A percentile compares a stretch with the other conserved stretches of the same genome.
These are phyloP conservation scores for Suhomyces vadensis DNA, from an alignment of 805 yeast genomes.

Conservation along the genomic window DNA sequence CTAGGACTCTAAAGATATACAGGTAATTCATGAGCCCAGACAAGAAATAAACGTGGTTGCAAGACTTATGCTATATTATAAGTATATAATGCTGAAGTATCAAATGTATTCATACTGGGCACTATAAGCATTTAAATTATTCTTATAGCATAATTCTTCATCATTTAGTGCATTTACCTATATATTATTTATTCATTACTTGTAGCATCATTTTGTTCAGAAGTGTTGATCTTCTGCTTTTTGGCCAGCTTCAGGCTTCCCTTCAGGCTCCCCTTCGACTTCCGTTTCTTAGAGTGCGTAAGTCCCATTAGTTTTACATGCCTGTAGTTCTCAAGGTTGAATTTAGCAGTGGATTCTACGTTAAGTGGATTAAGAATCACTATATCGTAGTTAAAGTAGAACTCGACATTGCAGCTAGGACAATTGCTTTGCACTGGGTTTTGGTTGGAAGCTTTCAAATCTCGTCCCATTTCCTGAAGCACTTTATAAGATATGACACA, in stretches of 20 bases:
- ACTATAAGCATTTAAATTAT: too few species aligned
- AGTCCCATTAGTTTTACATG: slow-evolving; percentile 9
- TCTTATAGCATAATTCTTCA: too few species aligned
- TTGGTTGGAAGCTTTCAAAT: slow-evolving; percentile 5
- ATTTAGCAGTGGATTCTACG: slow-evolving; percentile 8
- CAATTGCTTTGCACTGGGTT: slow-evolving; percentile 22
- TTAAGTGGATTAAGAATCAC: slow-evolving; percentile 32
- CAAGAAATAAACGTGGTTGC: too few species aligned
- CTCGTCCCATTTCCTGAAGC: slow-evolving; percentile 19
- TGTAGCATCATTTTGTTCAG: too few species aligned
- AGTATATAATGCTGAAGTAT: too few species aligned
- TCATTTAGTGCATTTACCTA: too few species aligned
- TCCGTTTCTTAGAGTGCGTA: slow-evolving; percentile 27
- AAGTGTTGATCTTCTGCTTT: neutral
- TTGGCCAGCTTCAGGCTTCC: neutral
- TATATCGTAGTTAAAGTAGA: slow-evolving; percentile 28
- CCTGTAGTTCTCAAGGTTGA: slow-evolving; percentile 5
- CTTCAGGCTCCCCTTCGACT: slow-evolving; percentile 8
- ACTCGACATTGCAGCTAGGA: slow-evolving; percentile 31
- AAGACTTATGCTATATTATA: too few species aligned
- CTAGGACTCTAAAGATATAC: too few species aligned
- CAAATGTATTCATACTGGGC: too few species aligned
- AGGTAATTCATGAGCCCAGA: too few species aligned
- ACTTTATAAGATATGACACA: slow-evolving; percentile 34
- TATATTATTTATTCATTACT: too few species aligned